These are phyloP conservation scores for Corylus americana DNA, from an alignment of 306 rosid species.

Conservation along the genomic window DNA sequence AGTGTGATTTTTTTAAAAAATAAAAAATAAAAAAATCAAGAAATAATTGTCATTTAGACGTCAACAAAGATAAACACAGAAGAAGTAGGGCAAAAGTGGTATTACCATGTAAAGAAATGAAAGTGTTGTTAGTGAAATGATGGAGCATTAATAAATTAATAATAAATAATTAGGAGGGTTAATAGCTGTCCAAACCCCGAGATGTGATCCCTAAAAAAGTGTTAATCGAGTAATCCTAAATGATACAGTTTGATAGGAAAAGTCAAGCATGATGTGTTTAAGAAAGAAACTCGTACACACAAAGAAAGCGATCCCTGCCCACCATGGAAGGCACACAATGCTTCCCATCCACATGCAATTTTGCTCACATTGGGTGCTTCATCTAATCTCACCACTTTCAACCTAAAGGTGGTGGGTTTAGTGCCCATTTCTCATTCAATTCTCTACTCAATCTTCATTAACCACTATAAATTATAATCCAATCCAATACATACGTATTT, in stretches of 20 bases:
- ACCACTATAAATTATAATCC: slow-evolving; percentile 22
- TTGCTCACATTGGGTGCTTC: slow-evolving; percentile 46
- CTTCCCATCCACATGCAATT: slow-evolving; percentile 37
- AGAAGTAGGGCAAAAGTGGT: too few relatives aligned
- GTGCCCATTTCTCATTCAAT: slow-evolving; percentile 49
- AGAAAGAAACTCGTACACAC: slow-evolving; percentile 30
- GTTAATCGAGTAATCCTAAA: slow-evolving; percentile 45
- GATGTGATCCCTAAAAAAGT: slow-evolving; percentile 37
- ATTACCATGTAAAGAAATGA: too few relatives aligned
- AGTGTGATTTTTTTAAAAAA: too few relatives aligned
- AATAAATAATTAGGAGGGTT: slow-evolving; percentile 32
- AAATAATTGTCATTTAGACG: too few relatives aligned
- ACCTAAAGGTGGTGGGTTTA: slow-evolving; percentile 43
- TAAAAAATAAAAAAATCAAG: too few relatives aligned
- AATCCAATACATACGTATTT: not conserved
- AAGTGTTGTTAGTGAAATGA: not conserved
- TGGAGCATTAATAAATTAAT: slow-evolving; percentile 28
- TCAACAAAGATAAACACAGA: too few relatives aligned
- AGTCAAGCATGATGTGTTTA: slow-evolving; percentile 37
- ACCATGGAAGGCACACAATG: slow-evolving; percentile 41
- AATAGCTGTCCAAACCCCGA: slow-evolving; percentile 31
- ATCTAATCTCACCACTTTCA: slow-evolving; percentile 37
- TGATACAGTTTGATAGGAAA: slow-evolving; percentile 34
- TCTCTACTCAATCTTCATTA: slow-evolving; percentile 14
- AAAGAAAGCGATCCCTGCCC: slow-evolving; percentile 47